Conservation (phyloP, 2,329 filamentous ascomycete genomes). For the Monascus ruber region DNA sequence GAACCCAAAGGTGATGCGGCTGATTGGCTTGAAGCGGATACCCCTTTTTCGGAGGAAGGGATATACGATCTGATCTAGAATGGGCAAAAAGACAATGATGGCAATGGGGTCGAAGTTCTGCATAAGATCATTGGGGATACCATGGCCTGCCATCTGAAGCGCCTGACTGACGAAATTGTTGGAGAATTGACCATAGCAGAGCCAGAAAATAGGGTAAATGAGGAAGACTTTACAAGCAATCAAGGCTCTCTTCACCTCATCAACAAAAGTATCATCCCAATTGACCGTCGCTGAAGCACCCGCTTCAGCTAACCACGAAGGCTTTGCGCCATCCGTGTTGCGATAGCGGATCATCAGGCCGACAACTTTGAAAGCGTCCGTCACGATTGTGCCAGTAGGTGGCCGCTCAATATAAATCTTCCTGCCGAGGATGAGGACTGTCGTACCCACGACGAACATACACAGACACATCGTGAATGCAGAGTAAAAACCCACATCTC, state of each 20-base stretch:
- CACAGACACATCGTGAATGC: constrained; percentile 53
- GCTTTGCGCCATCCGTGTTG: constrained; percentile 54
- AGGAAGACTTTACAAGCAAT: constrained; percentile 60
- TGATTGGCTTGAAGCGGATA: constrained; percentile 39
- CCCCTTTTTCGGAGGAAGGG: constrained; percentile 31
- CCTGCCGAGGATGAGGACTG: constrained; percentile 40
- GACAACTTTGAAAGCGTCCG: constrained; percentile 52
- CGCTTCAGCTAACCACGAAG: constrained; percentile 35
- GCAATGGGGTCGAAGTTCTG: constrained; percentile 41
- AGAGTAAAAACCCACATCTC: constrained; percentile 54
- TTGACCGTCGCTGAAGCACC: no score
- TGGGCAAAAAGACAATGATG: constrained; percentile 36
- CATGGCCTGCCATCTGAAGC: constrained; percentile 39
- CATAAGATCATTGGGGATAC: constrained; percentile 41
- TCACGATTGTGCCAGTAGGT: constrained; percentile 53
- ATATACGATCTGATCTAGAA: constrained; percentile 41
- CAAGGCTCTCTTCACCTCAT: constrained; percentile 61
- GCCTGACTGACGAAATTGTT: constrained; percentile 30
- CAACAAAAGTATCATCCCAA: constrained; percentile 65
- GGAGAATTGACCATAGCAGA: neutral
- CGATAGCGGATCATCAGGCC: constrained; percentile 42
- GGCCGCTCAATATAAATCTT: constrained; percentile 37
- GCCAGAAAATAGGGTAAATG: constrained; percentile 26
- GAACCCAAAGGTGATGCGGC: constrained; percentile 42
- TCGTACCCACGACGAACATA: constrained; percentile 52